A percentile compares a stretch with the other conserved stretches of the same genome.
phyloP scores from a whole-genome alignment of 495 filamentous ascomycete genomes.

The Penicillium bovifimosum region DNA sequence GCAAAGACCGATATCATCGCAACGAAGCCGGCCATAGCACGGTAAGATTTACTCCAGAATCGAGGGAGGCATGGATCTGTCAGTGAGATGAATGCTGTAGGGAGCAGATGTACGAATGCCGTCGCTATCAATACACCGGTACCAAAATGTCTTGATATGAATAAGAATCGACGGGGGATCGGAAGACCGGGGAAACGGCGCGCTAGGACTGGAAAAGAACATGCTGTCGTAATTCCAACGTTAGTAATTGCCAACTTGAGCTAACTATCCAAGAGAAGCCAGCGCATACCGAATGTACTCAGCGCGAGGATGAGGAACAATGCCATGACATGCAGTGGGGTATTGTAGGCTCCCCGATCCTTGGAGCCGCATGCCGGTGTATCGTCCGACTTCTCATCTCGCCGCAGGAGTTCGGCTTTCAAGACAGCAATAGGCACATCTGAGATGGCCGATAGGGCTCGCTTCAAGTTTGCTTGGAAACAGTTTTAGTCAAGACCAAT shows the following conservation, averaged over 20 bases:
- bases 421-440: conserved; percentile 28
- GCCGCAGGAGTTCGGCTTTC: conserved; percentile 30
- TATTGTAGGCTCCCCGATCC: conserved; percentile 56
- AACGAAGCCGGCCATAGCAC: conserved; percentile 70
- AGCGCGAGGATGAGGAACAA: conserved; percentile 66
- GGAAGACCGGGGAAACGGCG: conserved; percentile 45
- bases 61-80: conserved; percentile 73
- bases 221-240: conserved; percentile 30
- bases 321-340: conserved; percentile 66
- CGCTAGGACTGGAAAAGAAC: conserved; percentile 50
- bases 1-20: conserved; percentile 73
- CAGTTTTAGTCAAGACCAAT: background rate
- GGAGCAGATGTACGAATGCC: conserved; percentile 82
- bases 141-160: conserved; percentile 77
- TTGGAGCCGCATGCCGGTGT: conserved; percentile 56
- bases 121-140: conserved; percentile 83
- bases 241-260: background rate
- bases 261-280: background rate
- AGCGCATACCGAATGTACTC: conserved; percentile 61
- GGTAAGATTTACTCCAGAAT: conserved; percentile 67
- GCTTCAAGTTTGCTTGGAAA: conserved; percentile 18
- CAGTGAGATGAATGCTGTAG: conserved; percentile 75
- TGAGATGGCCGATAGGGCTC: conserved; percentile 18
- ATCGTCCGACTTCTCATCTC: conserved; percentile 20
- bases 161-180: conserved; percentile 54